Evolutionary conservation across 495 filamentous ascomycete genomes (phyloP).

Genomic region (Hypoxylon perforatum): DNA sequence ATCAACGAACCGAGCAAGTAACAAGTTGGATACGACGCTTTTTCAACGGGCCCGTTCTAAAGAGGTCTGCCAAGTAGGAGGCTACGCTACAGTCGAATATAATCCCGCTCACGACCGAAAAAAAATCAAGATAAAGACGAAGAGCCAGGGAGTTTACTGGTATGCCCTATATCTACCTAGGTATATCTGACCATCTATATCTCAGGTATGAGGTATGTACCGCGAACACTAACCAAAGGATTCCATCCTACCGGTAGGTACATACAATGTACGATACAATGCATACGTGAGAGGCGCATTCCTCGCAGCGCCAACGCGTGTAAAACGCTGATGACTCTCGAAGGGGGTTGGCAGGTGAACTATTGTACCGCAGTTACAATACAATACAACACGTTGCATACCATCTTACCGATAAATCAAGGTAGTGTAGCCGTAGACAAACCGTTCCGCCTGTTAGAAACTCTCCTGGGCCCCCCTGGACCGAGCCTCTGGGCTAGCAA

Average conservation of each 20-base stretch:
- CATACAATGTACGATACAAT: not conserved
- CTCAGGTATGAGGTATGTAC: too few relatives aligned
- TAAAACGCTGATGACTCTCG: slow-evolving; percentile 6
- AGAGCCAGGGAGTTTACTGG: too few relatives aligned
- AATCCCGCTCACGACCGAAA: too few relatives aligned
- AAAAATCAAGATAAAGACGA: too few relatives aligned
- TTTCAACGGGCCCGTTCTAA: not conserved
- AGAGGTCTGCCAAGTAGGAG: too few relatives aligned
- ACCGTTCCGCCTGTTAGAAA: not conserved
- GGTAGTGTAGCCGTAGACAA: slow-evolving; percentile 7
- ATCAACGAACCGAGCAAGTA: slow-evolving; percentile 25
- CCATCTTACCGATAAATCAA: slow-evolving; percentile 3
- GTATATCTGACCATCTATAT: too few relatives aligned
- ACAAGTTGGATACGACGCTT: slow-evolving; percentile 16
- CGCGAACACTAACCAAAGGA: too few relatives aligned
- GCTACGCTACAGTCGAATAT: too few relatives aligned
- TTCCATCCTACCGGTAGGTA: too few relatives aligned
- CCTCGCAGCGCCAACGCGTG: slow-evolving; percentile 21
- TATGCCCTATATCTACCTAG: too few relatives aligned
- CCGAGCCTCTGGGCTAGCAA: not conserved
- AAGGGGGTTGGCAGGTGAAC: slow-evolving; percentile 41
- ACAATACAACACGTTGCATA: slow-evolving; percentile 18
- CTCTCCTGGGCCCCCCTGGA: slow-evolving; percentile 1
- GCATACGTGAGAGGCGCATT: slow-evolving; percentile 15
- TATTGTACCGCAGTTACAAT: slow-evolving; percentile 7